phyloP scores from a whole-genome alignment of 768 basidiomycete species.

The Scleroderma citrinum region DNA sequence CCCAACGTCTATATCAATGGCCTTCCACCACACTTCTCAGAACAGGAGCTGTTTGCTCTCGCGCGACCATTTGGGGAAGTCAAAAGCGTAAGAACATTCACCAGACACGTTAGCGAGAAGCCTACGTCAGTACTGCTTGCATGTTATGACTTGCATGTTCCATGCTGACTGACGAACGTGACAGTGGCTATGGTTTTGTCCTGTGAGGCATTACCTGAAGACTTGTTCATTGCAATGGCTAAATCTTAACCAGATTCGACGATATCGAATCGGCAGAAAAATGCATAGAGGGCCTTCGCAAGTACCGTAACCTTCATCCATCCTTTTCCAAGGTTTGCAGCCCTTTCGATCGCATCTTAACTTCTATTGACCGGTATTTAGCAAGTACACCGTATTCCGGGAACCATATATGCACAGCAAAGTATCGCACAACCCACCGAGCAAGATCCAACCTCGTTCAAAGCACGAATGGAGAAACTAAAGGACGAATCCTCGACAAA shows the following conservation, averaged over 20 bases:
- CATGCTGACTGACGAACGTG: constrained; percentile 9
- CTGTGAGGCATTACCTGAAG: constrained; percentile 41
- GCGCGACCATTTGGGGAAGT: constrained; percentile 68
- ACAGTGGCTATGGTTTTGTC: constrained; percentile 74
- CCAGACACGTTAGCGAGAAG: constrained; percentile 72
- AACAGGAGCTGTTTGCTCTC: constrained; percentile 71
- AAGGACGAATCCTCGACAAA: constrained; percentile 66
- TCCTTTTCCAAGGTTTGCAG: constrained; percentile 73
- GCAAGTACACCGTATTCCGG: constrained; percentile 80
- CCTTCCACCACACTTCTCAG: constrained; percentile 75
- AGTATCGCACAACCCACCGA: constrained; percentile 17
- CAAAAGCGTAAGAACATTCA: constrained; percentile 77
- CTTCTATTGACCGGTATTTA: constrained; percentile 16
- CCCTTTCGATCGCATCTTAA: neutral
- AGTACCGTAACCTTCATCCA: constrained; percentile 74
- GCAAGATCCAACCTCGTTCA: constrained; percentile 47
- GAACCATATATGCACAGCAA: constrained; percentile 53
- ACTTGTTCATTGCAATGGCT: constrained; percentile 1
- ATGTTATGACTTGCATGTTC: neutral
- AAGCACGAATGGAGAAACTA: constrained; percentile 72
- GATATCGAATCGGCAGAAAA: constrained; percentile 61
- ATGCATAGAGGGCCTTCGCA: constrained; percentile 66
- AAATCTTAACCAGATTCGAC: constrained; percentile 48
- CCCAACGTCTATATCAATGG: constrained; percentile 90
- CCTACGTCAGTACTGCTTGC: constrained; percentile 37